phyloP scores from a whole-genome alignment of 176 grass and related monocot species.

The Olyra latifolia region DNA sequence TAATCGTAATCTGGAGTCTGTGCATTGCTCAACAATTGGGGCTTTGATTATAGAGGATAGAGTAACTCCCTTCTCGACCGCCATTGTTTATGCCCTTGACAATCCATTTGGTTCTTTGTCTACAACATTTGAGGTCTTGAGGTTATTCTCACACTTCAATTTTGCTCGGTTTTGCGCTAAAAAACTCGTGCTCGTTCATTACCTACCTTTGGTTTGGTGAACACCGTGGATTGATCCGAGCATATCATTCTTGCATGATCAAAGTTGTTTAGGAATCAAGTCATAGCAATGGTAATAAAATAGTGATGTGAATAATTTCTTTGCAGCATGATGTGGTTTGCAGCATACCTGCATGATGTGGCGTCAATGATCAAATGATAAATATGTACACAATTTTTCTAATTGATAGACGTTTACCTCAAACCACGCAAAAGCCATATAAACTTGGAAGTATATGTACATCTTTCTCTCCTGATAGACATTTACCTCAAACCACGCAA shows the following conservation, averaged over 20 bases:
- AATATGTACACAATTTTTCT: not conserved
- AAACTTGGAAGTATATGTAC: not conserved
- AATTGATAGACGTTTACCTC: not conserved
- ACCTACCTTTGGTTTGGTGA: not conserved
- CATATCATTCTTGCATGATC: not conserved
- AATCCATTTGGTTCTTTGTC: constrained; percentile 88
- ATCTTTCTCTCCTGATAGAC: not conserved
- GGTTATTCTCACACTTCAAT: constrained; percentile 43
- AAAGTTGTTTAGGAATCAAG: not conserved
- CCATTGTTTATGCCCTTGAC: constrained; percentile 69
- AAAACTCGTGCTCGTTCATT: not conserved
- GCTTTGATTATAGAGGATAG: constrained; percentile 39
- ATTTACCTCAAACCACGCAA: not conserved
- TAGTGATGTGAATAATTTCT: not conserved
- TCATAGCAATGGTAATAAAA: not conserved
- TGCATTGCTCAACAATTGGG: constrained; percentile 75
- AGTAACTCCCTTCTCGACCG: constrained; percentile 36
- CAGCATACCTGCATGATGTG: not conserved
- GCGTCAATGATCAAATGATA: not conserved
- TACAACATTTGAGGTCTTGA: constrained; percentile 83
- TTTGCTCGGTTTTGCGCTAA: no score
- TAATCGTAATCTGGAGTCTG: constrained; percentile 77
- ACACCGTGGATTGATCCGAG: not conserved
- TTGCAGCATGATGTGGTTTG: not conserved
- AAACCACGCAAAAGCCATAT: not conserved